Conservation (phyloP, 176 grass and related monocot species). For the Dactylis glomerata region DNA sequence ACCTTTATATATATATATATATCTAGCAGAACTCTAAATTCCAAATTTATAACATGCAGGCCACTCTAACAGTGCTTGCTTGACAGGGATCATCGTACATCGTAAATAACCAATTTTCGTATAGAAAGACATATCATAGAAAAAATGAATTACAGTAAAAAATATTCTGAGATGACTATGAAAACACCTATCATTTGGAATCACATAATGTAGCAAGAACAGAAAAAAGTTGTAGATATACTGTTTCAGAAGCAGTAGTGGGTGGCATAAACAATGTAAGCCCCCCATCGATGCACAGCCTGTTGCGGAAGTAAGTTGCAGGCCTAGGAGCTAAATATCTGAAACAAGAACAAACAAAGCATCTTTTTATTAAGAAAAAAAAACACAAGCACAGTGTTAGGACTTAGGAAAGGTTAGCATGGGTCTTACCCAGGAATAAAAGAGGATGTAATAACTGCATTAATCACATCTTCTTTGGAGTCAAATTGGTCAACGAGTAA, state of each 20-base stretch:
- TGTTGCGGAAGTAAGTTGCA: constrained; percentile 72
- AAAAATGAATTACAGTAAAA: no score
- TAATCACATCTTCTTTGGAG: constrained; percentile 92
- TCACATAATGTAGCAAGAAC: not conserved
- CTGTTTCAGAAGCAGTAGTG: constrained; percentile 85
- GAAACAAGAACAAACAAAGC: constrained; percentile 22
- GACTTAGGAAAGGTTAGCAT: not conserved
- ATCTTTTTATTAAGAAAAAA: constrained; percentile 21
- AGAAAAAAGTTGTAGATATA: constrained; percentile 22
- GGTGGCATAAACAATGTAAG: constrained; percentile 99
- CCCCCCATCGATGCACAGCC: constrained; percentile 85
- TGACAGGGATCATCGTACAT: no score
- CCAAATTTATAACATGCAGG: not conserved
- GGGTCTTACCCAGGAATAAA: constrained; percentile 91
- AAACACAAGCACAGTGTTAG: not conserved
- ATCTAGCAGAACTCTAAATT: not conserved
- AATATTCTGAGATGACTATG: no score
- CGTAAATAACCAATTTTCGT: no score
- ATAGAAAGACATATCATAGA: no score
- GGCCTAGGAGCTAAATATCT: constrained; percentile 87
- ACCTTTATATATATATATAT: not conserved
- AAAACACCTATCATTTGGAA: no score
- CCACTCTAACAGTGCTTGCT: not conserved
- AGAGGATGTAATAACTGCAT: constrained; percentile 89
- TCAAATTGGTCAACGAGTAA: constrained; percentile 94